Base-by-base conservation (phyloP, 306 rosid genomes). In the Abrus precatorius region DNA sequence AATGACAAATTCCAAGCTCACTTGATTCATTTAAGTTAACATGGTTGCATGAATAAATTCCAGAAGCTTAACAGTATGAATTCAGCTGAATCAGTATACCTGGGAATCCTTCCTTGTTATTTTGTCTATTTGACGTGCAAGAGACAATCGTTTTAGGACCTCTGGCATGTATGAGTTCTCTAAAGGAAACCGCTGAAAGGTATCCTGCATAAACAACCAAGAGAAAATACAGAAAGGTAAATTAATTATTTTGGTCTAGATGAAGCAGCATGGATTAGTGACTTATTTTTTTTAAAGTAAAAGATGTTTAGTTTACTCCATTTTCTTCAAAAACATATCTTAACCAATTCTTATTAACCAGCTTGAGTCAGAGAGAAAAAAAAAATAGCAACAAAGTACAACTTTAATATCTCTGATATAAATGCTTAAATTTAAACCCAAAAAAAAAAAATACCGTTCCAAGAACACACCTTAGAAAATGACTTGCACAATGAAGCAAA, bases 61-160 rank as follows among this genome's bases (percentile, higher is more conserved):
- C 70, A 69, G 77, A 74, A 59, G 3, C 62, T 20, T 57, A 76
- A 50, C 72, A 32, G 59, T 30, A 48, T 53, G 41, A 38, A 69
- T 32, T 84, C 59, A 64, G 77, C 81, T 78, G 33, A 71, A 87
- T 38, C 30, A 33, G 11, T 71, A 85, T 87, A 95, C 97, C 98
- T 90, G 91, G 49, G 98, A 95, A 78, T 88, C 92, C 85, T 91
- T 93, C 77, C 90, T 90, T 30, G 76, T n/a, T 86, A 93, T 87
- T 85, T 93, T 91, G 92, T 93, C 97, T 54, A 95, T 91, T 89
- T 91, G 98, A 59, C 94, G 89, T 2, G 97, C 96, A 86, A 93
- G 89, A 76, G 97, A 93, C 85, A 95, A 56, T 10, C 94, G 91
- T 83, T 91, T 93, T 72, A 89, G 85, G 84, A 93, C 91, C 85